Evolutionary conservation across 2,329 filamentous ascomycete genomes (phyloP).

Genomic region (Fusarium nelsonii): DNA sequence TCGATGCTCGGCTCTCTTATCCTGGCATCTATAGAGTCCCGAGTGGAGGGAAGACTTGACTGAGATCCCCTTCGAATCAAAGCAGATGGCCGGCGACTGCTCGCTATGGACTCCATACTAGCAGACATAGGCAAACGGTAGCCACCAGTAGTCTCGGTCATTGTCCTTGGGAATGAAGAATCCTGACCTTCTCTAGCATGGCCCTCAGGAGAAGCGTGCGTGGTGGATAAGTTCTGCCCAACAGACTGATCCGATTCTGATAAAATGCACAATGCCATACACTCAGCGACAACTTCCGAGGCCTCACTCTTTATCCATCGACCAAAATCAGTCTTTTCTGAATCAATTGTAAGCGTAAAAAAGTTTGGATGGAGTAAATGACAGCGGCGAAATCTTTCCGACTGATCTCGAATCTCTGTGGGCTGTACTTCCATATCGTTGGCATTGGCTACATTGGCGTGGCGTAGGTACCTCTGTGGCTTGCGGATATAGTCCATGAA

Average conservation of each 20-base stretch:
- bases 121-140: constrained; percentile 69
- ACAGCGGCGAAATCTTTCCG: constrained; percentile 77
- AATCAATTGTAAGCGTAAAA: constrained; percentile 81
- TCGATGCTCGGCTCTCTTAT: constrained; percentile 60
- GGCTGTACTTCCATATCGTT: constrained; percentile 84
- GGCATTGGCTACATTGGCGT: constrained; percentile 75
- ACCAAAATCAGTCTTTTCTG: constrained; percentile 80
- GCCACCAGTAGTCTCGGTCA: constrained; percentile 53
- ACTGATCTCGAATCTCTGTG: constrained; percentile 79
- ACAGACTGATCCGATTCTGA: constrained; percentile 46
- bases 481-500: constrained; percentile 90
- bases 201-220: constrained; percentile 46
- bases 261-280: constrained; percentile 73
- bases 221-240: constrained; percentile 41
- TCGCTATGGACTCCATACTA: constrained; percentile 58
- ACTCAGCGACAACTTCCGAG: constrained; percentile 83
- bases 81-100: constrained; percentile 54
- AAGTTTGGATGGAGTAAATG: constrained; percentile 89
- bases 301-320: constrained; percentile 85
- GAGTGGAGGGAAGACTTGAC: constrained; percentile 63
- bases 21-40: constrained; percentile 55
- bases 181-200: constrained; percentile 53
- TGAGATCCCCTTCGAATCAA: constrained; percentile 60
- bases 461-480: constrained; percentile 81
- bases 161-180: constrained; percentile 57